Percentiles rank a stretch among this genome's conserved stretches.
Conservation (phyloP, 202 grass and related monocot species). For the Saccharum hybrid region DNA sequence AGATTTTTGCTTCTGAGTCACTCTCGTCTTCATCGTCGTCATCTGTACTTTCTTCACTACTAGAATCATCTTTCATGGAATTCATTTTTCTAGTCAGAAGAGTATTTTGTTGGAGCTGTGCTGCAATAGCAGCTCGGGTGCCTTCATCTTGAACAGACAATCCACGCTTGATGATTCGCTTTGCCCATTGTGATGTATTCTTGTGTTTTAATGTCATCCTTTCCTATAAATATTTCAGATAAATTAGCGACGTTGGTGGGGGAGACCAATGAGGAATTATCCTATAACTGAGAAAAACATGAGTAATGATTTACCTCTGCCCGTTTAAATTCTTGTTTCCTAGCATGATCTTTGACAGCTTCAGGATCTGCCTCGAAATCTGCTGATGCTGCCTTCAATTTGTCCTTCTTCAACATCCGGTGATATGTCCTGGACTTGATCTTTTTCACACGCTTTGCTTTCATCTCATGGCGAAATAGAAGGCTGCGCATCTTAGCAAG, state of each 20-base stretch:
- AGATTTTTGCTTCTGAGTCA: constrained; percentile 52
- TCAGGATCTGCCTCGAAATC: constrained; percentile 79
- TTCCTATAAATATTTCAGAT: constrained; percentile 62
- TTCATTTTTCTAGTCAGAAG: constrained; percentile 92
- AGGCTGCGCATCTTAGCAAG: constrained; percentile 98
- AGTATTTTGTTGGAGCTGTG: constrained; percentile 78
- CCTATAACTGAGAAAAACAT: constrained; percentile 5
- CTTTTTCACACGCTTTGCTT: constrained; percentile 92
- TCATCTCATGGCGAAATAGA: constrained; percentile 90
- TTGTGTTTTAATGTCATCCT: constrained; percentile 89
- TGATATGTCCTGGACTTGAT: constrained; percentile 99
- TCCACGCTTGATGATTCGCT: constrained; percentile 79
- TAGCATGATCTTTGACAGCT: constrained; percentile 73
- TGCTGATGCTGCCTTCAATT: constrained; percentile 61
- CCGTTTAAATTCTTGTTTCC: constrained; percentile 83
- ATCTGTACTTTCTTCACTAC: constrained; percentile 75
- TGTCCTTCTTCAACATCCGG: constrained; percentile 87
- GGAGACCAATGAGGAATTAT: background rate
- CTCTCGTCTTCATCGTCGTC: constrained; percentile 52
- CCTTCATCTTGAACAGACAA: constrained; percentile 81
- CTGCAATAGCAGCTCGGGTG: constrained; percentile 77
- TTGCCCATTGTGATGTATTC: constrained; percentile 90
- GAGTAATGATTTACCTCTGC: constrained; percentile 60
- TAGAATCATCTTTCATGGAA: constrained; percentile 71
- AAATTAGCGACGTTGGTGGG: constrained; percentile 23